phyloP scores from a whole-genome alignment of 2,329 filamentous ascomycete genomes.

The Xylariaceae sp. region DNA sequence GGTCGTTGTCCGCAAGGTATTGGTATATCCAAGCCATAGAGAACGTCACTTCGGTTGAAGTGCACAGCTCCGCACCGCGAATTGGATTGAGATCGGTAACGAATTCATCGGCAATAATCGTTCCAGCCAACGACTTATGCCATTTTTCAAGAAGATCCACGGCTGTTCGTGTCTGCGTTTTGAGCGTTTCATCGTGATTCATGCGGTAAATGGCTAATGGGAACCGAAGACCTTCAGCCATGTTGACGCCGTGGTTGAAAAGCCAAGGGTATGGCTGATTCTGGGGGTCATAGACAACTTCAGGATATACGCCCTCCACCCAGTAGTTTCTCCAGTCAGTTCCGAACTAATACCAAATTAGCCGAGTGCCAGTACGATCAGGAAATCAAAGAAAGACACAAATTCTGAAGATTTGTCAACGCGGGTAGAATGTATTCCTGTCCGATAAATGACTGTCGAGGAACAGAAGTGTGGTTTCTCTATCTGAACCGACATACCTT shows the following conservation, averaged over 20 bases:
- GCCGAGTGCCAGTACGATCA: no score
- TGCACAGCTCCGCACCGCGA: conserved; percentile 30
- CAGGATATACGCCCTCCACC: conserved; percentile 26
- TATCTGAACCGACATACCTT: conserved; percentile 30
- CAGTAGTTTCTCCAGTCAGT: conserved; percentile 32
- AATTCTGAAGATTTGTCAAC: neutral
- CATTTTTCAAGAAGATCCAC: conserved; percentile 33
- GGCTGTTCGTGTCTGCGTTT: conserved; percentile 31
- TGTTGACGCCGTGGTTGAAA: conserved; percentile 39
- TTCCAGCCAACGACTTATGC: conserved; percentile 37
- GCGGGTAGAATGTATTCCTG: no score
- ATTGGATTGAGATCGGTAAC: conserved; percentile 33
- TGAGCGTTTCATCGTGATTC: conserved; percentile 31
- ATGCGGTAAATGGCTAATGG: conserved; percentile 37
- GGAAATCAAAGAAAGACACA: neutral
- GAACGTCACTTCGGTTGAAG: conserved; percentile 26
- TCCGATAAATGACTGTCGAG: neutral
- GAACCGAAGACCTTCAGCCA: conserved; percentile 38
- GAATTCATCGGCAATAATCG: conserved; percentile 38
- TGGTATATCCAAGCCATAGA: conserved; percentile 27
- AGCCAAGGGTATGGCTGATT: conserved; percentile 25
- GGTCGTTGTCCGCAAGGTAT: conserved; percentile 22
- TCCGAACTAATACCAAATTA: conserved; percentile 15
- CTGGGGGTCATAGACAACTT: conserved; percentile 22
- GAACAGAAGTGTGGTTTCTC: neutral